Base-by-base conservation (phyloP, 148 eudicot species). In the Fallopia convolvulus region DNA sequence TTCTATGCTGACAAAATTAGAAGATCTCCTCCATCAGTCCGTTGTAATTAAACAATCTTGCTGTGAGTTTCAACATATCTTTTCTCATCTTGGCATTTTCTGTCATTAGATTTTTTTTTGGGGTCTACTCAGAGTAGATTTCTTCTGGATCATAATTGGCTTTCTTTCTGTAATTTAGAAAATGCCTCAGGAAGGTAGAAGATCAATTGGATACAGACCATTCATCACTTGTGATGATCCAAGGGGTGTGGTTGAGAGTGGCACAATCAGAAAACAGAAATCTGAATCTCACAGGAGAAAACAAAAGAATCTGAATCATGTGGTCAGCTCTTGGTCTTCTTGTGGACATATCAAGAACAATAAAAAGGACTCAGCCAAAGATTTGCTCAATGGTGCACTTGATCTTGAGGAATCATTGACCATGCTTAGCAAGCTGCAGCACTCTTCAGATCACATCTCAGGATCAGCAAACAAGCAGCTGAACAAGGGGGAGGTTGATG, bases 221-320 rank as follows among this genome's bases (percentile, higher is more conserved):
- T 93, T 93, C 83, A 85, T 93, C 82, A 88, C 84, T 50, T 93
- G 98, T 77, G 91, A 91, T 81, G 92, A 91, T 86, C 94, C 98
- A 40, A 89, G 85, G 85, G 96, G 92, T 76, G 89, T 91, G 50
- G 86, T 80, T 76, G 93, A 93, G 75, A 87, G 91, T 81, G 84
- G 84, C 79, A 83, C 89, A 66, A 79, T 87, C 74, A 91, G 66
- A 77, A 79, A 47, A 71, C 50, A 77, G 13, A 84, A 49, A 70
- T 72, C 71, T 66, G 61, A 70, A 58, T 70, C 2, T 74, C 77
- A 75, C 72, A 87, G 77, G 39, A 74, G 14, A 21, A 84, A 74
- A 74, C 81, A 84, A 0, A 82, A 86, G 78, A 14, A 5, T 52
- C 72, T 89, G 79, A 87, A 84, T 81, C 81, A 79, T 79, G 92